These are phyloP conservation scores for Ilyonectria sp. DNA, from an alignment of 2,329 filamentous ascomycete genomes.

Conservation along the genomic window DNA sequence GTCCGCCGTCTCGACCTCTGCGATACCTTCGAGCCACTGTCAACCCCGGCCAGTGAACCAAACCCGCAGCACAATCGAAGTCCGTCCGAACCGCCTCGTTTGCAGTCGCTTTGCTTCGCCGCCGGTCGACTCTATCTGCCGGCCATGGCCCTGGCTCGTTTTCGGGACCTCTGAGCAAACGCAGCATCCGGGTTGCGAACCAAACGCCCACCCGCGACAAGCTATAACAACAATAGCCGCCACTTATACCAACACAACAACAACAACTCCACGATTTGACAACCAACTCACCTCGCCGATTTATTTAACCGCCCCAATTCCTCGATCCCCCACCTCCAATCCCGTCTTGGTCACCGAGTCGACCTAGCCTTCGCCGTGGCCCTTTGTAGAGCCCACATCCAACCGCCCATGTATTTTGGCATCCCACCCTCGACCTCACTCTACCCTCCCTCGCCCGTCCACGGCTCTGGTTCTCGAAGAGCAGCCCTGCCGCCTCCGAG, in stretches of 20 bases:
- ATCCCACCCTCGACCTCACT: slow-evolving; percentile 41
- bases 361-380: neutral
- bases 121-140: slow-evolving; percentile 35
- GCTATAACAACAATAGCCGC: slow-evolving; percentile 20
- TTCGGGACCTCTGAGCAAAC: slow-evolving; percentile 39
- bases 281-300: slow-evolving; percentile 4
- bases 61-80: slow-evolving; percentile 20
- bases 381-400: neutral
- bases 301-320: slow-evolving; percentile 8
- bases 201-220: slow-evolving; percentile 15
- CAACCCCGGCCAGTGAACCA: neutral
- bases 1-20: slow-evolving; percentile 13
- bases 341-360: slow-evolving; percentile 6
- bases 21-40: slow-evolving; percentile 29
- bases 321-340: neutral
- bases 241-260: slow-evolving; percentile 28
- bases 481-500: slow-evolving; percentile 34
- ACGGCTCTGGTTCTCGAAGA: slow-evolving; percentile 39
- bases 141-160: slow-evolving; percentile 45
- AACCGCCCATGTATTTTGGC: slow-evolving; percentile 49
- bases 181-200: slow-evolving; percentile 34
- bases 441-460: slow-evolving; percentile 43
- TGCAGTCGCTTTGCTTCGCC: slow-evolving; percentile 31
- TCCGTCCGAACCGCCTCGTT: slow-evolving; percentile 28
- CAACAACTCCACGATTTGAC: slow-evolving; percentile 4